Base-by-base conservation (phyloP, 2,329 filamentous ascomycete species). In the Sodiomyces alkalinus region DNA sequence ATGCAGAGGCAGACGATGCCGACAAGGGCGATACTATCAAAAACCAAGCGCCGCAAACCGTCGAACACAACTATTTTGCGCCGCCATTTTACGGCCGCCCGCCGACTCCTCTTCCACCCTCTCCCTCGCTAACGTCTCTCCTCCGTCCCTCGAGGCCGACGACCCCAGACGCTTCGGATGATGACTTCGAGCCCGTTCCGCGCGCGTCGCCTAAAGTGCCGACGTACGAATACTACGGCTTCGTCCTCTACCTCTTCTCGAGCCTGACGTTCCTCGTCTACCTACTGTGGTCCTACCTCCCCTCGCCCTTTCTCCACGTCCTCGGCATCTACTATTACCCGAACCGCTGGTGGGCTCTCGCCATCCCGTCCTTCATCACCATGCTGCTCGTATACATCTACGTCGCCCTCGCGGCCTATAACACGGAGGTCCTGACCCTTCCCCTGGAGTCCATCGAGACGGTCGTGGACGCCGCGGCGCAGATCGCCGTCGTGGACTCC, bases 211-310 rank as follows among this genome's bases (percentile, higher is more conserved):
- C 90, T 2, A 85, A 90, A 48, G 86, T 98, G 3, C 90, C 90
- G n/a, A 98, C 90, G 0, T 96, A 98, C 58, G 90, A 98, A 51
- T 98, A 96, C 68, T 96, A 96, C 51, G 90, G 90, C 49, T 98
- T 98, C 56, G 87, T 92, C 30, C 69, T 98, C 27, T 96, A 98
- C 58, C 68, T 98, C 21, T 82, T 87, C 47, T 86, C 79, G 36
- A 82, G 77, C 14, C 62, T 90, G 28, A 74, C 74, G 2, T 96
- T 96, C 49, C 60, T 79, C 47, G 64, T 70, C 45, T 79, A 72
- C 49, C 57, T 76, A 10, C 59, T 76, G 8, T 94, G 86, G 90
- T 80, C 80, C 10, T 96, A 90, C 54, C 73, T 96, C 5, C 90
- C 90, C 0, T 82, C 80, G 15, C 85, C 86, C 0, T 85, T 96